phyloP scores from a whole-genome alignment of 2,329 filamentous ascomycete species.

The Fusarium avenaceum region DNA sequence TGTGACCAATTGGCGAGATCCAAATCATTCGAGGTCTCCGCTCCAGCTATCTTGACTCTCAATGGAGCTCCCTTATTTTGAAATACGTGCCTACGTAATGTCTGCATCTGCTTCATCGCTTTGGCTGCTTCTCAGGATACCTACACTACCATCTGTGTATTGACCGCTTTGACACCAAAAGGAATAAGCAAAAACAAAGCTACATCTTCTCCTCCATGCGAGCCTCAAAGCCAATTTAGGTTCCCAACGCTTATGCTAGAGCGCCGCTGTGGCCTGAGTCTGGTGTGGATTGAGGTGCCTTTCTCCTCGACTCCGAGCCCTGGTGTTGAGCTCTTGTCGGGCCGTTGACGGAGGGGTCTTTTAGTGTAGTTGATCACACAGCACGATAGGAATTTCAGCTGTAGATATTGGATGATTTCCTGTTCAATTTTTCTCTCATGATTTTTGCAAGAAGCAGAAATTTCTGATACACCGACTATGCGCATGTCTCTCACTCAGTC shows the following conservation, averaged over 20 bases:
- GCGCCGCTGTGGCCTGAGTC: constrained; percentile 24
- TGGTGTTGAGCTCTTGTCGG: constrained; percentile 42
- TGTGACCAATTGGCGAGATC: constrained; percentile 40
- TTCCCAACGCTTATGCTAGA: constrained; percentile 14
- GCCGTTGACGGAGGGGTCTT: constrained; percentile 38
- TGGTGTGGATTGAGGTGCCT: constrained; percentile 23
- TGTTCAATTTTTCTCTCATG: not conserved
- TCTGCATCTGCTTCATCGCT: constrained; percentile 29
- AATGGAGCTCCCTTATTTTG: constrained; percentile 11
- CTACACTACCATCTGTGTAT: not conserved
- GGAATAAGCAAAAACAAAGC: constrained; percentile 23
- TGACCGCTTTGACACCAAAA: constrained; percentile 39
- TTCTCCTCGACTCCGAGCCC: constrained; percentile 31
- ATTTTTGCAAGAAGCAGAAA: not conserved
- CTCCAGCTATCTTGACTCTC: constrained; percentile 25
- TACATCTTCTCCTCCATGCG: constrained; percentile 13
- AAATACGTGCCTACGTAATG: constrained; percentile 38
- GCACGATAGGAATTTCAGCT: constrained; percentile 1
- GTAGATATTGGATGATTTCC: not conserved
- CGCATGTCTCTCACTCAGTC: constrained; percentile 17
- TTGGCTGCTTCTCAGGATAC: not conserved
- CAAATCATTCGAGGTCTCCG: constrained; percentile 32
- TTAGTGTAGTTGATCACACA: constrained; percentile 29
- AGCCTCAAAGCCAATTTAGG: constrained; percentile 6
- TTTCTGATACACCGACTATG: constrained; percentile 36